Base-by-base conservation (phyloP, 2,329 filamentous ascomycete species). In the Beauveria sp. region DNA sequence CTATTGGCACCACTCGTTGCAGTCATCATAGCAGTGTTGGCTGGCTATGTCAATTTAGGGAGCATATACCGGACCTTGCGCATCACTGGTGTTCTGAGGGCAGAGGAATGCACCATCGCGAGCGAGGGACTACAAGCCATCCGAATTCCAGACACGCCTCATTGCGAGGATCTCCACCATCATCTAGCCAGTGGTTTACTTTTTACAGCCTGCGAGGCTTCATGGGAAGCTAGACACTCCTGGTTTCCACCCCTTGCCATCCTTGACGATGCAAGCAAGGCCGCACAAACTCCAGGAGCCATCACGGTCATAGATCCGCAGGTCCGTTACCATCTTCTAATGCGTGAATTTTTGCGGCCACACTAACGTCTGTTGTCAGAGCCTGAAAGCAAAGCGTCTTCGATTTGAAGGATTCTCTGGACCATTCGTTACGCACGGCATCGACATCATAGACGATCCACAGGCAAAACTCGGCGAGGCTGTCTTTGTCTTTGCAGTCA, bases 161-260 rank as follows among this genome's bases (percentile, higher is more conserved):
- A 82, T 18, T 86, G 84, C 66, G 85, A 87, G 65, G 85, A 87
- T 63, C 53, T 87, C 3, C 83, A 87, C 66, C 77, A 83, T 60
- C 79, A 86, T 63, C 67, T 67, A 1, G 69, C 76, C 0, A 79
- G 77, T 18, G 74, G 78, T 0, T 62, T 77, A 8, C 69, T 87
- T 1, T 87, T 85, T 66, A 79, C 82, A 0, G 83, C 83, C 0
- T 87, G 84, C 64, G 78, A 84, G 50, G 80, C 79, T 42, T 68
- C 71, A 1, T 65, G 69, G 4, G 65, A 67, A 0, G 71, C 71
- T 0, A 73, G 83, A 0, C 78, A 78, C 49, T 66, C 68, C 3
- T 86, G 81, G 82, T 86, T 84, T 63, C 85, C 80, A 9, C 74
- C 75, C 0, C 68, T 81, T 28, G 74, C 58, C 5, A 73, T 70